Evolutionary conservation across 2,329 filamentous ascomycete genomes (phyloP).

Genomic region (Verticillium dahliae): DNA sequence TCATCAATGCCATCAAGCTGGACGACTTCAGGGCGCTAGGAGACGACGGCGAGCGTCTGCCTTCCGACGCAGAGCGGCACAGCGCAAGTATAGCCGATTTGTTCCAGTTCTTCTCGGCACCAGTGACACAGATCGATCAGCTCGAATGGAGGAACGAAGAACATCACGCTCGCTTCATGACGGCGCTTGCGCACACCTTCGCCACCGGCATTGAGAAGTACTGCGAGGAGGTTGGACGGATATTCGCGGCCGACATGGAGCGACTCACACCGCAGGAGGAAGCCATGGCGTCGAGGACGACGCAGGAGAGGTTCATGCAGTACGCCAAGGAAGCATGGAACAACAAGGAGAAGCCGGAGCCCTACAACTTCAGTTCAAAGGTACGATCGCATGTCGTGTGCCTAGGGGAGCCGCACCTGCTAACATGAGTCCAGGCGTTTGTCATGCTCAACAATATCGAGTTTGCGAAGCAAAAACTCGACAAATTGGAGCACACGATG

Average conservation of each 20-base stretch:
- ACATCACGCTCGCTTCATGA: constrained; percentile 97
- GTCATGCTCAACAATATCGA: constrained; percentile 98
- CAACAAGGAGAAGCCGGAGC: constrained; percentile 86
- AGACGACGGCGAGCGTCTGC: constrained; percentile 17
- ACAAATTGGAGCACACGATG: constrained; percentile 82
- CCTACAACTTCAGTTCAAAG: constrained; percentile 94
- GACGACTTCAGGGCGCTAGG: constrained; percentile 61
- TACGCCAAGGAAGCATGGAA: constrained; percentile 91
- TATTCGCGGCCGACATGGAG: constrained; percentile 89
- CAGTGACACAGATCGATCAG: constrained; percentile 76
- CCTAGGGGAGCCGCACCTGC: neutral
- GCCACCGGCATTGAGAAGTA: constrained; percentile 78
- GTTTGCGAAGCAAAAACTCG: constrained; percentile 85
- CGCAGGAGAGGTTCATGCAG: constrained; percentile 89
- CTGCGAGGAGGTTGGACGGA: constrained; percentile 82
- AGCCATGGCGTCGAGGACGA: constrained; percentile 67
- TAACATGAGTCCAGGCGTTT: constrained; percentile 59
- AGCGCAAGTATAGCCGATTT: constrained; percentile 91
- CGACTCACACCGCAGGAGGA: constrained; percentile 82
- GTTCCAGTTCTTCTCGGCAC: constrained; percentile 89
- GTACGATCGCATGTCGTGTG: constrained; percentile 36
- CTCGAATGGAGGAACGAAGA: constrained; percentile 91
- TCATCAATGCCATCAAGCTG: constrained; percentile 85
- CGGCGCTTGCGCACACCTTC: constrained; percentile 77
- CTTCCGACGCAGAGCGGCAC: constrained; percentile 75